A percentile compares a stretch with the other conserved stretches of the same genome.
Conservation (phyloP, 352 stramenopile genomes). For the Pythium utonaiense region DNA sequence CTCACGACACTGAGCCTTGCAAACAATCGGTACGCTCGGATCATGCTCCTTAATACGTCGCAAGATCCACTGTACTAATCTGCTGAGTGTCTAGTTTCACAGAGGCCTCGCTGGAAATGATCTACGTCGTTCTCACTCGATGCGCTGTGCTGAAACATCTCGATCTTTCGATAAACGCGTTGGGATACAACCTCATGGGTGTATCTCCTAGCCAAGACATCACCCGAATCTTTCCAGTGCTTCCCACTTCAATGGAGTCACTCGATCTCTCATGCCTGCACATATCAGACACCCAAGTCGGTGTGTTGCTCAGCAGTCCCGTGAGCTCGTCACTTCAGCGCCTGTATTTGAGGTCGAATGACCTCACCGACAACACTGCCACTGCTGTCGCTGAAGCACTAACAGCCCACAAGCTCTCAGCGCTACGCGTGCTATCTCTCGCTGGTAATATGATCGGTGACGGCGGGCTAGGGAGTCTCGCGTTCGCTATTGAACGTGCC, state of each 20-base stretch:
- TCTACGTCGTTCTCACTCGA: slow-evolving; percentile 28
- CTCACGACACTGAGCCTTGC: slow-evolving; percentile 39
- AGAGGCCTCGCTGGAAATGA: slow-evolving; percentile 11
- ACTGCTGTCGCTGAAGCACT: slow-evolving; percentile 22
- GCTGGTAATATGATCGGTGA: slow-evolving; percentile 44
- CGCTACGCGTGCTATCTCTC: slow-evolving; percentile 33
- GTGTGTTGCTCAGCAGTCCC: slow-evolving; percentile 13
- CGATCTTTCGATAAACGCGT: slow-evolving; percentile 53
- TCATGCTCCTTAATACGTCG: too few relatives aligned
- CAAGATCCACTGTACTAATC: too few relatives aligned
- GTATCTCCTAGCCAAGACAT: not conserved
- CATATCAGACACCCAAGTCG: slow-evolving; percentile 23
- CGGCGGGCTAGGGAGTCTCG: slow-evolving; percentile 35
- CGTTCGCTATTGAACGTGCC: slow-evolving; percentile 41
- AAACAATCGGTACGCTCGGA: slow-evolving; percentile 57
- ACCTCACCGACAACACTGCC: slow-evolving; percentile 29
- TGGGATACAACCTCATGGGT: slow-evolving; percentile 12
- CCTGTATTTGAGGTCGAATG: slow-evolving; percentile 45
- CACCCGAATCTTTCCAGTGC: not conserved
- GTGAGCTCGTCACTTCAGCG: slow-evolving; percentile 23
- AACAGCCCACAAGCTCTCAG: not conserved
- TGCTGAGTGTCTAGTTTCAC: slow-evolving; percentile 36
- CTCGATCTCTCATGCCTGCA: slow-evolving; percentile 52
- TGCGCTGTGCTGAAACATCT: slow-evolving; percentile 30
- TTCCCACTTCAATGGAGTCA: slow-evolving; percentile 12